phyloP scores from a whole-genome alignment of 441 rosid species.

The Biscutella laevigata region DNA sequence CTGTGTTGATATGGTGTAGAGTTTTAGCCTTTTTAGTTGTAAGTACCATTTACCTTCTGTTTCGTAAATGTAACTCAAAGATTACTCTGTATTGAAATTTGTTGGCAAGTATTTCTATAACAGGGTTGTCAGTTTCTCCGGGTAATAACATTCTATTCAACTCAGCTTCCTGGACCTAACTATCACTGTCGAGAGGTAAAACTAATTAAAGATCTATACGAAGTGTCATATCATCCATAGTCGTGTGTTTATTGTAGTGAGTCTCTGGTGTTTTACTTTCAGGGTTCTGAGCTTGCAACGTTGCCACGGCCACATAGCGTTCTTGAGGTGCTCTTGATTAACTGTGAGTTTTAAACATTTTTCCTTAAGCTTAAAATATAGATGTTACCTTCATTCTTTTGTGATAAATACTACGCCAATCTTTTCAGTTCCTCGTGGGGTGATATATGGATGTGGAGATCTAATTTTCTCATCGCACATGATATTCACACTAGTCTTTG shows the following conservation, averaged over 20 bases:
- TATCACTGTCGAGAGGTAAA: slow-evolving; percentile 95
- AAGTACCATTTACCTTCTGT: slow-evolving; percentile 29
- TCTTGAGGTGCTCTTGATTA: slow-evolving; percentile 63
- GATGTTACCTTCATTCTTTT: not conserved
- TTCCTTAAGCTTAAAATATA: not conserved
- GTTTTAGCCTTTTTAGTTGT: slow-evolving; percentile 92
- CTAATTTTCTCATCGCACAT: slow-evolving; percentile 97
- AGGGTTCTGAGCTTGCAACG: slow-evolving; percentile 90
- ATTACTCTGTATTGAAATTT: not conserved
- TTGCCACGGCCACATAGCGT: slow-evolving; percentile 71
- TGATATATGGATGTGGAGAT: slow-evolving; percentile 89
- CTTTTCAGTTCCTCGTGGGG: slow-evolving; percentile 84
- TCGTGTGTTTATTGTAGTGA: slow-evolving; percentile 3
- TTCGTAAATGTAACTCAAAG: not conserved
- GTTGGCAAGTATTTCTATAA: slow-evolving; percentile 11
- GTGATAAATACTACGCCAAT: slow-evolving; percentile 5
- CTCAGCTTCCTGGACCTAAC: slow-evolving; percentile 98
- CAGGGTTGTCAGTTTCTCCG: slow-evolving; percentile 92
- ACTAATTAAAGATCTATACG: not conserved
- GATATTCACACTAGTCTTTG: slow-evolving; percentile 90
- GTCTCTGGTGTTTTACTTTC: slow-evolving; percentile 21
- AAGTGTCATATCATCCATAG: not conserved
- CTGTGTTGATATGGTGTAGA: slow-evolving; percentile 94
- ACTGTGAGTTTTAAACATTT: slow-evolving; percentile 42
- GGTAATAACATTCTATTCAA: slow-evolving; percentile 77